phyloP scores from a whole-genome alignment of 495 filamentous ascomycete genomes.

The Terfezia claveryi region DNA sequence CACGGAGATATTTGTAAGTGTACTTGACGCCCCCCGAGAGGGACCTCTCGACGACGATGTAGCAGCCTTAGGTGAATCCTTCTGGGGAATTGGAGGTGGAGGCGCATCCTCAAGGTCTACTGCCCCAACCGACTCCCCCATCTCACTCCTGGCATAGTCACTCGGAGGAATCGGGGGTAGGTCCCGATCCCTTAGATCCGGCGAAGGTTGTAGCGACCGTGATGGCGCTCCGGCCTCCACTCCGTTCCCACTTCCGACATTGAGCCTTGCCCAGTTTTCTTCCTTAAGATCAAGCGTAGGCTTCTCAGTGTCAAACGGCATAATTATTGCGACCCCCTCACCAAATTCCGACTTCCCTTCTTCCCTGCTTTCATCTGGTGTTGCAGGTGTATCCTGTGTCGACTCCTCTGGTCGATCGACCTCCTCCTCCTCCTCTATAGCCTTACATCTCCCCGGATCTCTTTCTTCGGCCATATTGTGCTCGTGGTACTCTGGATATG shows the following conservation, averaged over 20 bases:
- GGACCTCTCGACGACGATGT: background rate
- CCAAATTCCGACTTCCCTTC: background rate
- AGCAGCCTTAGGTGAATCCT: background rate
- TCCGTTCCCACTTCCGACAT: background rate
- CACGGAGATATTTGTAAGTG: constrained; percentile 8
- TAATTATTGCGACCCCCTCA: background rate
- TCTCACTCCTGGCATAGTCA: background rate
- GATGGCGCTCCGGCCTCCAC: no score
- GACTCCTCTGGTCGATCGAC: background rate
- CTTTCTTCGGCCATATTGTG: background rate
- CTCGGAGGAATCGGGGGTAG: background rate
- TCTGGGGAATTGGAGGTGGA: background rate
- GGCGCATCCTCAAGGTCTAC: background rate
- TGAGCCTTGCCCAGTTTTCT: background rate
- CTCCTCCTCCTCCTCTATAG: background rate
- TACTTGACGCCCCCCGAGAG: background rate
- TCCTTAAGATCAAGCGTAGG: background rate
- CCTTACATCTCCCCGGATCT: background rate
- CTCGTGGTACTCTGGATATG: no score
- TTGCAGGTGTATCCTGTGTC: background rate
- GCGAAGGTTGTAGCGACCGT: no score
- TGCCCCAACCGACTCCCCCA: background rate
- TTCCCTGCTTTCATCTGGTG: background rate
- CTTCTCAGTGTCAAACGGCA: background rate
- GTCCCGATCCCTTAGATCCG: background rate